Conservation (phyloP, 2,329 filamentous ascomycete species). For the Clonostachys sp. region DNA sequence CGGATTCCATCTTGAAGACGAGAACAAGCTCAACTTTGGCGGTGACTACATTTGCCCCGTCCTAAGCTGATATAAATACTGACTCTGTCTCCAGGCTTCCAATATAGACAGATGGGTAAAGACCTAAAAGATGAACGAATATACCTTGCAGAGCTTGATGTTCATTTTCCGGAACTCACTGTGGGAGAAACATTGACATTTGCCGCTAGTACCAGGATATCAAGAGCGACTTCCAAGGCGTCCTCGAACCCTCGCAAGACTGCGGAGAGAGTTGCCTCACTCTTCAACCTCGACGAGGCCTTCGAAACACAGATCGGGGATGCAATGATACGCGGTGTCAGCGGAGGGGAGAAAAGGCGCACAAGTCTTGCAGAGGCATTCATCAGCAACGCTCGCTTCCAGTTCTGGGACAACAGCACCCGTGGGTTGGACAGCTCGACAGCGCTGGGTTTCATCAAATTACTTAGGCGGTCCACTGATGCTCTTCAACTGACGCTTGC, state of each 20-base stretch:
- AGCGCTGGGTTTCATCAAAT: constrained; percentile 57
- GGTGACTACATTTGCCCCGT: too few relatives aligned
- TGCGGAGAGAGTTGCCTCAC: too few relatives aligned
- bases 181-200: constrained; percentile 59
- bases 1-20: neutral
- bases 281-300: too few relatives aligned
- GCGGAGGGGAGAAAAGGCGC: constrained; percentile 57
- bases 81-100: constrained; percentile 7
- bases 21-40: constrained; percentile 29
- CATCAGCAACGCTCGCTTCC: constrained; percentile 36
- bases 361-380: constrained; percentile 65
- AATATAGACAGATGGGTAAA: constrained; percentile 24
- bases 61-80: too few relatives aligned
- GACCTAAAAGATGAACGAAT: constrained; percentile 47
- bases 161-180: constrained; percentile 60
- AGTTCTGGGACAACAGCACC: constrained; percentile 67
- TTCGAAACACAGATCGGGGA: constrained; percentile 57
- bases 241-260: too few relatives aligned
- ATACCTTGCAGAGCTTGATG: constrained; percentile 58
- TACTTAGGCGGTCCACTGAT: constrained; percentile 28
- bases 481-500: constrained; percentile 17
- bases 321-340: constrained; percentile 48
- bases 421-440: constrained; percentile 57
- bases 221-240: too few relatives aligned
- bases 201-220: constrained; percentile 36